Evolutionary conservation across 192 early-diverging fungal genomes (phyloP), one percentile per base, ranked within the genome.

Genomic region (Rhizoclosmatium globosum): DNA sequence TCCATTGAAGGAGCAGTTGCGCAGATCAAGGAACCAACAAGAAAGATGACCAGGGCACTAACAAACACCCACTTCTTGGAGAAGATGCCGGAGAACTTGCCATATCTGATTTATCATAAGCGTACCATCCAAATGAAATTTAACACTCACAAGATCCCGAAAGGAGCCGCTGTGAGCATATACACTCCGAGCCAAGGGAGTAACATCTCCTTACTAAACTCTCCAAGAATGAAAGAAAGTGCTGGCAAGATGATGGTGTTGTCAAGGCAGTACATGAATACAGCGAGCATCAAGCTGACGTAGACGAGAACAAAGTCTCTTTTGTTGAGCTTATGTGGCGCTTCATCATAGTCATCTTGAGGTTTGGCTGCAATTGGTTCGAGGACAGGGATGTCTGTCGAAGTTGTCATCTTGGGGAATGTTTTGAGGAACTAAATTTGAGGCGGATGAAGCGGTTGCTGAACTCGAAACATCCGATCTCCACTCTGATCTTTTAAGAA

Each of bases 1-100:
- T 56, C 47, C 82, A 88, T 84, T 47, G 53, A 65, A 41, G 38
- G 69, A 1, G 94, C 87, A n/a, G 88, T 79, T 66, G 21, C 68
- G 77, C 95, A 95, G 13, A 94, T 76, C 2, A 93, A 65, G 0
- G 92, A 94, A 2, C 95, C 95, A 4, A 91, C 56, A 68, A 89
- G 85, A 78, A 98, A 98, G 21, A 95, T 71, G 46, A 87, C 58
- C 45, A 94, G 88, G 1, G 94, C 89, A n/a, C 86, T 82, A 0
- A 95, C 78, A 23, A 97, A 87, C 17, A 90, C 87, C 13, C 45
- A 64, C 48, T 77, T 76, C 21, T 74, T 19, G 1, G 75, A 75
- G 76, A 78, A 81, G 39, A 81, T 60, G 19, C 78, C 74, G n/a
- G 64, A 46, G 6, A 81, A n/a, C 41, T 76, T 64, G 4, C 79